Evolutionary conservation across 2,329 filamentous ascomycete species (phyloP).

Genomic region (Anthostomella pinea): DNA sequence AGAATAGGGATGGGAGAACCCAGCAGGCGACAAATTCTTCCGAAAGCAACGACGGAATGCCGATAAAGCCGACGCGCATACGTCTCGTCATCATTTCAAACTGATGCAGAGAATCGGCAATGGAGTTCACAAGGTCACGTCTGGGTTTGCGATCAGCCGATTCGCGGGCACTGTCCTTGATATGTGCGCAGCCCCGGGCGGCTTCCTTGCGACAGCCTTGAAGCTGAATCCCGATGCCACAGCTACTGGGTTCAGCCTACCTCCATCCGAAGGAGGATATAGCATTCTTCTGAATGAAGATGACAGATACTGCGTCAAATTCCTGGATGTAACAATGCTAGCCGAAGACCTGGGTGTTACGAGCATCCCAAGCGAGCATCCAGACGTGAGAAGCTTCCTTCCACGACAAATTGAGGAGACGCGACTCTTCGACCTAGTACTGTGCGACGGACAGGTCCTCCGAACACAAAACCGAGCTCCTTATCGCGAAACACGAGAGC

Average conservation of each 20-base stretch:
- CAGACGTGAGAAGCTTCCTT: constrained; percentile 31
- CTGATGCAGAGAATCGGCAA: constrained; percentile 43
- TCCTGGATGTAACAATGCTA: constrained; percentile 51
- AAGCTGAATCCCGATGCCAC: constrained; percentile 32
- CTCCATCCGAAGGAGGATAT: constrained; percentile 39
- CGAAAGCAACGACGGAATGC: constrained; percentile 35
- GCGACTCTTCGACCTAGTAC: constrained; percentile 42
- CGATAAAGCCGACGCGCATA: constrained; percentile 30
- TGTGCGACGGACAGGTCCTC: constrained; percentile 34
- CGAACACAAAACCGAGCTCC: constrained; percentile 17
- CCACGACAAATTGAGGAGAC: constrained; percentile 19
- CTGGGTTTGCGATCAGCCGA: constrained; percentile 29
- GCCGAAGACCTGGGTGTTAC: constrained; percentile 40
- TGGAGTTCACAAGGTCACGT: constrained; percentile 37
- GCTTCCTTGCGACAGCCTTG: constrained; percentile 42
- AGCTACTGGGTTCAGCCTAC: constrained; percentile 41
- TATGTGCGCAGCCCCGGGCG: constrained; percentile 55
- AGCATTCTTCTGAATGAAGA: constrained; percentile 27
- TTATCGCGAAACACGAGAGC: constrained; percentile 21
- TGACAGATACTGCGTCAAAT: constrained; percentile 17
- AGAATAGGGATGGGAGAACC: constrained; percentile 48
- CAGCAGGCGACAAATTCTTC: constrained; percentile 42
- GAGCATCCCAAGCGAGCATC: constrained; percentile 32
- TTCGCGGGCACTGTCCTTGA: constrained; percentile 42
- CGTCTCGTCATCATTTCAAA: constrained; percentile 32